These are phyloP conservation scores for Actinomucor elegans DNA, from an alignment of 371 early-diverging fungal genomes.

Conservation along the genomic window DNA sequence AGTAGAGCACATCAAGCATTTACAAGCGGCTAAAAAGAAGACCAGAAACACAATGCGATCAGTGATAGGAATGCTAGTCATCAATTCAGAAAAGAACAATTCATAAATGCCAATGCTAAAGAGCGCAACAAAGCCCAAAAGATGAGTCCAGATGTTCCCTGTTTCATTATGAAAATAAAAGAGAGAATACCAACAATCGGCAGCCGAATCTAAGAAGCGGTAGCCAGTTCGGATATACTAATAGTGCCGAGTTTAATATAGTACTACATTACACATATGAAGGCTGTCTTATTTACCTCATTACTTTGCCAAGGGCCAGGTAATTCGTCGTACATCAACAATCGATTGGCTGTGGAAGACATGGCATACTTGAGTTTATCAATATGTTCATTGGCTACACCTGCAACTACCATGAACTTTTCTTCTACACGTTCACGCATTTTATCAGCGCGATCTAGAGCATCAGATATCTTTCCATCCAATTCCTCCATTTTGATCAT, in stretches of 20 bases:
- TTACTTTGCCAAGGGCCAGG: conserved; percentile 52
- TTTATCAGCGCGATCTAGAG: conserved; percentile 33
- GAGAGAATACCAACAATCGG: conserved; percentile 66
- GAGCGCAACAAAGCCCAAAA: conserved; percentile 68
- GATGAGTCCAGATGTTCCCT: conserved; percentile 82
- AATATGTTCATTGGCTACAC: conserved; percentile 40
- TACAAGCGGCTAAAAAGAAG: conserved; percentile 64
- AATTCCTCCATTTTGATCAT: conserved; percentile 50
- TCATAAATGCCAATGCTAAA: conserved; percentile 51
- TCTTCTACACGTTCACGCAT: conserved; percentile 41
- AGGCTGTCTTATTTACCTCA: conserved; percentile 21
- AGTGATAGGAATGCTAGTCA: conserved; percentile 48
- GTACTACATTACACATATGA: not conserved
- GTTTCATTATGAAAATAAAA: conserved; percentile 84
- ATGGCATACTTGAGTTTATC: conserved; percentile 44
- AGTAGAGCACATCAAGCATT: conserved; percentile 74
- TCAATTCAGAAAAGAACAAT: conserved; percentile 45
- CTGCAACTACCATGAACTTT: conserved; percentile 38
- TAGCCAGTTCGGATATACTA: conserved; percentile 69
- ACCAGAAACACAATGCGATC: conserved; percentile 59
- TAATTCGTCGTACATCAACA: conserved; percentile 47
- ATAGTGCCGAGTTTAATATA: not conserved
- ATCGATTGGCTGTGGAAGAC: conserved; percentile 34
- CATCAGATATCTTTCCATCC: conserved; percentile 44
- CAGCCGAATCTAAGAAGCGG: conserved; percentile 66